Percentiles rank a stretch among this genome's conserved stretches.
phyloP scores from a whole-genome alignment of 2,329 filamentous ascomycete genomes.

The Elsinoe fawcettii region DNA sequence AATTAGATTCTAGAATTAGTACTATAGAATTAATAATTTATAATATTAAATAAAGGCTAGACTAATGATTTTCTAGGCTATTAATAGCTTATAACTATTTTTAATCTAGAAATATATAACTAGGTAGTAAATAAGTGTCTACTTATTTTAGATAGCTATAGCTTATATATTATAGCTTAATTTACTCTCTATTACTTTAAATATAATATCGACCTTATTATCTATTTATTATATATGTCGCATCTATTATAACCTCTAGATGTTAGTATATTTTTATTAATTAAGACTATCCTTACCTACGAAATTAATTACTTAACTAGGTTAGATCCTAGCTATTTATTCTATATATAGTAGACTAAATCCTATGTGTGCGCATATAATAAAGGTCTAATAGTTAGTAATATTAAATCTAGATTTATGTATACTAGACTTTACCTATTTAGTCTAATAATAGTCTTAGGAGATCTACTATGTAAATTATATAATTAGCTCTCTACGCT shows the following conservation, averaged over 20 bases:
- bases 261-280: not conserved
- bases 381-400: not conserved
- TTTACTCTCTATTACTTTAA: not conserved
- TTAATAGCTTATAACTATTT: not conserved
- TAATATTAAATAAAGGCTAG: not conserved
- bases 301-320: not conserved
- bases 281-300: not conserved
- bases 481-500: not conserved
- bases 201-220: constrained; percentile 3
- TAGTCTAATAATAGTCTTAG: not conserved
- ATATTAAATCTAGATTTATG: not conserved
- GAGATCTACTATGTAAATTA: not conserved
- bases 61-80: not conserved
- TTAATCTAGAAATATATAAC: not conserved
- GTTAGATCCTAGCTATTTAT: not conserved
- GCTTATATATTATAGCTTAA: not conserved
- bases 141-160: not conserved
- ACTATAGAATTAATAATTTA: not conserved
- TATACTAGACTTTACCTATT: not conserved
- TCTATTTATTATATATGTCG: not conserved
- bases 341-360: not conserved
- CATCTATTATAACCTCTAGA: constrained; percentile 10
- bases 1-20: not conserved
- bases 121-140: not conserved
- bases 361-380: not conserved